Percentiles rank a stretch among this genome's conserved stretches.
Evolutionary conservation across 2,329 filamentous ascomycete genomes (phyloP).

Genomic region (Hawksworthiomyces lignivorus): DNA sequence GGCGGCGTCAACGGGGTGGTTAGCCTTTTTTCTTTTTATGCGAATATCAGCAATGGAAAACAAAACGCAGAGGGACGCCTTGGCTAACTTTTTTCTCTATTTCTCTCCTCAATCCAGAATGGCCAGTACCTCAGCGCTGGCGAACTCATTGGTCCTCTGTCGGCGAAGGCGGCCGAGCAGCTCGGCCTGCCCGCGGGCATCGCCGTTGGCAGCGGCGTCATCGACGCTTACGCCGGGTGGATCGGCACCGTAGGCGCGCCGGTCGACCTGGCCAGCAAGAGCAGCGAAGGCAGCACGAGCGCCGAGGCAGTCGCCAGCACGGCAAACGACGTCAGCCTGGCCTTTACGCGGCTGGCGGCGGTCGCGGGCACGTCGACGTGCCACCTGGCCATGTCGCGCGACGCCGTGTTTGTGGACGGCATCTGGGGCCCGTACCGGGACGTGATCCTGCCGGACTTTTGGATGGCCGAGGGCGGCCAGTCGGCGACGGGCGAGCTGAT

Average conservation of each 20-base stretch:
- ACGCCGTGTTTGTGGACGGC: conserved; percentile 87
- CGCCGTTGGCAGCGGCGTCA: conserved; percentile 90
- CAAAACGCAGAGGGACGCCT: too few species aligned
- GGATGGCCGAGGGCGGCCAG: conserved; percentile 96
- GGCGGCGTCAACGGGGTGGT: conserved; percentile 94
- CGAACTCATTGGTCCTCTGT: conserved; percentile 79
- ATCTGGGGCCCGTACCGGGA: conserved; percentile 98
- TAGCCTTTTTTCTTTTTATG: conserved; percentile 44
- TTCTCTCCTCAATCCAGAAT: conserved; percentile 52
- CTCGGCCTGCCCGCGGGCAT: conserved; percentile 82
- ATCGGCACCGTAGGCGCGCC: conserved; percentile 98
- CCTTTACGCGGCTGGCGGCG: conserved; percentile 84
- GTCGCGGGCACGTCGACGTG: conserved; percentile 97
- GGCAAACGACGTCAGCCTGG: conserved; percentile 83
- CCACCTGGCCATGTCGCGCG: conserved; percentile 89
- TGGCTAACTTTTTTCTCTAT: neutral
- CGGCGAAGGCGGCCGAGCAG: conserved; percentile 72
- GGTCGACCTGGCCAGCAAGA: conserved; percentile 61
- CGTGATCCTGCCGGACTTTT: conserved; percentile 82
- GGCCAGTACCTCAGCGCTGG: conserved; percentile 86
- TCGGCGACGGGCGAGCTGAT: conserved; percentile 92
- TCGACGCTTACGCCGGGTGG: conserved; percentile 98
- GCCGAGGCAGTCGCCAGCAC: conserved; percentile 64
- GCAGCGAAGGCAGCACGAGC: conserved; percentile 38
- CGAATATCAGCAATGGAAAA: too few species aligned